These are phyloP conservation scores for Amanita molliuscula DNA, from an alignment of 768 basidiomycete species.

Conservation along the genomic window DNA sequence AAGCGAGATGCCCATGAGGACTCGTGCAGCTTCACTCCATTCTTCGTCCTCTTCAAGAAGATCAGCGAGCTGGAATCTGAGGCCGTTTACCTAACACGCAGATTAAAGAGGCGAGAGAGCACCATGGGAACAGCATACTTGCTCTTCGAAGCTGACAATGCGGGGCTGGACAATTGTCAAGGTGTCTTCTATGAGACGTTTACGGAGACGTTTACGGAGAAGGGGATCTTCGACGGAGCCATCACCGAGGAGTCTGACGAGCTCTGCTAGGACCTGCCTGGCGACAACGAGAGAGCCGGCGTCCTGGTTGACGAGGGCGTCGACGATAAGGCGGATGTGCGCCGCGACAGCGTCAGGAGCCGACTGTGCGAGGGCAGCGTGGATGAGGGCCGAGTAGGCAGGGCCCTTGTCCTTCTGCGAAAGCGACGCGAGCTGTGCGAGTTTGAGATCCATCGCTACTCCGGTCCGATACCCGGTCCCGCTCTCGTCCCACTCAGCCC, in stretches of 20 bases:
- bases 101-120: constrained; percentile 2
- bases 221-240: constrained; percentile 44
- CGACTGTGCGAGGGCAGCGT: constrained; percentile 47
- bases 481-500: constrained; percentile 35
- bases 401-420: constrained; percentile 80
- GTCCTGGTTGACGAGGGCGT: constrained; percentile 77
- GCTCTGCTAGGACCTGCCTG: constrained; percentile 77
- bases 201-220: constrained; percentile 58
- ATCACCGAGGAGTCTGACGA: constrained; percentile 59
- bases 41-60: constrained; percentile 84
- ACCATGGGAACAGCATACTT: constrained; percentile 40
- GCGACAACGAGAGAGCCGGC: constrained; percentile 78
- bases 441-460: constrained; percentile 55
- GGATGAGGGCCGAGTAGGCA: constrained; percentile 61
- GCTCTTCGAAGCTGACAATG: constrained; percentile 90
- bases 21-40: constrained; percentile 87
- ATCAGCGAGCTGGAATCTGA: constrained; percentile 87
- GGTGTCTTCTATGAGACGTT: constrained; percentile 68
- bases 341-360: constrained; percentile 31
- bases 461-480: constrained; percentile 35
- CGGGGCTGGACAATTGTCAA: constrained; percentile 63
- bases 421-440: constrained; percentile 51
- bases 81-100: constrained; percentile 54
- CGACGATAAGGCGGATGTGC: constrained; percentile 65
- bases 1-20: constrained; percentile 86